Conservation (phyloP, 192 early-diverging fungal species). For the Backusella liffmaniae region DNA sequence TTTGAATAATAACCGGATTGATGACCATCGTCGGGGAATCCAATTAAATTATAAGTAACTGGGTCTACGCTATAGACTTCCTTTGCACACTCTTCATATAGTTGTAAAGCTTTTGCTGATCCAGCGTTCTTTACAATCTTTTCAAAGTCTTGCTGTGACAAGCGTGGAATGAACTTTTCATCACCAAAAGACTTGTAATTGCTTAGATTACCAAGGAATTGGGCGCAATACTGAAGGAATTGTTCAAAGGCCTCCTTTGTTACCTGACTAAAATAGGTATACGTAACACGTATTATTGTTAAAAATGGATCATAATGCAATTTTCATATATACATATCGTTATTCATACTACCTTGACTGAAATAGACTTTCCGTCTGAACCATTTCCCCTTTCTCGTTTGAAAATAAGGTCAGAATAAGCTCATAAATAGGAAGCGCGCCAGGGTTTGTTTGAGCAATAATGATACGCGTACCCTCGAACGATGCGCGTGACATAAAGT, state of each 20-base stretch:
- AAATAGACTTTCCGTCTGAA: constrained; percentile 16
- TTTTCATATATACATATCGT: background rate
- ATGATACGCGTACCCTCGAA: constrained; percentile 51
- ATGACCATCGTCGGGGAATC: constrained; percentile 61
- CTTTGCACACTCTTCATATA: constrained; percentile 28
- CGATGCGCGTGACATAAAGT: constrained; percentile 53
- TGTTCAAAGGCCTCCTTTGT: constrained; percentile 47
- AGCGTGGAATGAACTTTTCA: constrained; percentile 59
- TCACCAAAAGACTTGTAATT: constrained; percentile 67
- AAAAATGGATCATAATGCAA: background rate
- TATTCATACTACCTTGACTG: constrained; percentile 10
- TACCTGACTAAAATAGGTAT: constrained; percentile 31
- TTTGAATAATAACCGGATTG: constrained; percentile 55
- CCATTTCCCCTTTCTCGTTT: constrained; percentile 17
- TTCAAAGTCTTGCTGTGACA: constrained; percentile 40
- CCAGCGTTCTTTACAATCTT: constrained; percentile 42
- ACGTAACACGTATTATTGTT: background rate
- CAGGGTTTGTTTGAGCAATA: constrained; percentile 36
- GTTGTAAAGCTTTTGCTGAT: constrained; percentile 19
- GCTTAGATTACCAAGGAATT: constrained; percentile 50
- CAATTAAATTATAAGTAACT: constrained; percentile 44
- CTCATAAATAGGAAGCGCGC: constrained; percentile 35
- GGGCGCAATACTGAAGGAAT: constrained; percentile 53
- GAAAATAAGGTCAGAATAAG: constrained; percentile 44
- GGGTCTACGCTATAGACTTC: constrained; percentile 45